Base-by-base conservation (phyloP, 2,329 filamentous ascomycete species). In the Sclerotinia spermophila region DNA sequence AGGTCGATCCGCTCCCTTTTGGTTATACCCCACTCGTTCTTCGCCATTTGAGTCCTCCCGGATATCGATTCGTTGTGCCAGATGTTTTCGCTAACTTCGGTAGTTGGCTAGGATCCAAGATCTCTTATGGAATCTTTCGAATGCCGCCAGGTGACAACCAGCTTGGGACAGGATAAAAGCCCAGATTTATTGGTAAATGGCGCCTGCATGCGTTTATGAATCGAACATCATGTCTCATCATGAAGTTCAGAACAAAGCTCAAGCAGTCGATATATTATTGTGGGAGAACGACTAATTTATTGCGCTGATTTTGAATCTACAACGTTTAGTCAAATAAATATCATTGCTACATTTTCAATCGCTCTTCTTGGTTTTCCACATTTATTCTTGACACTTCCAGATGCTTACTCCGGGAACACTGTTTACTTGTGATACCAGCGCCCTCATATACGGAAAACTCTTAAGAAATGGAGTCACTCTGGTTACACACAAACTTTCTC, bases 11-110 rank as follows among this genome's bases (percentile, higher is more conserved):
- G n/a, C n/a, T n/a, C 27, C 48, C 48, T 27, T 17, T 27, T 17
- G 48, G 48, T 7, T 51, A 51, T 17, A 27, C n/a, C 15, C 48
- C 11, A 51, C n/a, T 7, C n/a, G 27, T 51, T 6, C n/a, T 13
- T 3, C 11, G 45, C 24, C 45, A 51, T 13, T 6, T 13, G n/a
- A 51, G 5, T 11, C 45, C 45, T 5, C 1, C 10, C 15, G 45
- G 24, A n/a, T 24, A 51, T 2, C 24, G 6, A 51, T 27, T 7
- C 15, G 2, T 6, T 51, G 13, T 2, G 15, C 48, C 0, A 17
- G 0, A 24, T n/a, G 2, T 13, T 0, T 4, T n/a, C 21, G 1
- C 13, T 24, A 0, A 48, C 21, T 10, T 4, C 8, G 24, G 8
- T 11, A 4, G 0, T 48, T 48, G 8, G 21, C 0, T 3, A 24